These are phyloP conservation scores for Cercospora sp. DNA, from an alignment of 2,329 filamentous ascomycete genomes.

Conservation along the genomic window DNA sequence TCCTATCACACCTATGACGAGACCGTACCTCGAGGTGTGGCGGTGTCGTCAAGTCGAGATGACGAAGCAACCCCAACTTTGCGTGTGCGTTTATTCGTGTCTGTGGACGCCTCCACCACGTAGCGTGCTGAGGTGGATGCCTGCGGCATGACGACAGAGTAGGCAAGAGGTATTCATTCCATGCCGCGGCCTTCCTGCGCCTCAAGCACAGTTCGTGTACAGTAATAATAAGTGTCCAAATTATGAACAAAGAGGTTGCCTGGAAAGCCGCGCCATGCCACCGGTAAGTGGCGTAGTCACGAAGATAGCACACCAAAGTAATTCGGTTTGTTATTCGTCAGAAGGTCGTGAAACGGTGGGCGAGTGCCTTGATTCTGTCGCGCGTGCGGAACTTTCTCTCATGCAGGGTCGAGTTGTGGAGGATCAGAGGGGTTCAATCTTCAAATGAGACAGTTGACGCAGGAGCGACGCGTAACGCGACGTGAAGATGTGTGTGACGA, in stretches of 20 bases:
- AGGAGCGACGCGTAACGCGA: neutral
- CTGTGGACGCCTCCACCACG: neutral
- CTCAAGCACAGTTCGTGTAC: neutral
- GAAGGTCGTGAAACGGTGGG: neutral
- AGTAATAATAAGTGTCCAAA: neutral
- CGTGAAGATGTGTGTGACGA: neutral
- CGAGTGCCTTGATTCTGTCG: neutral
- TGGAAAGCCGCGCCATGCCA: neutral
- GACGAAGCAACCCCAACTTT: neutral
- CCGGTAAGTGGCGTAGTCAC: neutral
- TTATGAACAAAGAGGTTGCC: neutral
- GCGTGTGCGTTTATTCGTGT: neutral
- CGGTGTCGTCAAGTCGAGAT: neutral
- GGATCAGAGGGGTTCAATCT: neutral
- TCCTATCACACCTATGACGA: neutral
- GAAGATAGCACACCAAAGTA: neutral
- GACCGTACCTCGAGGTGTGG: neutral
- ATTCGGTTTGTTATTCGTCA: neutral
- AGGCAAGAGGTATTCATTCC: neutral
- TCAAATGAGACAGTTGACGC: neutral
- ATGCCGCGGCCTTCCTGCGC: neutral
- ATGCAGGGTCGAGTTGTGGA: neutral
- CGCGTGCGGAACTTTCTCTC: neutral
- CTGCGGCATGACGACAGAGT: neutral
- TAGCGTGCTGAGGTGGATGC: neutral